These are phyloP conservation scores for Guillardia theta DNA, from an alignment of 78 protist genomes.

Conservation along the genomic window DNA sequence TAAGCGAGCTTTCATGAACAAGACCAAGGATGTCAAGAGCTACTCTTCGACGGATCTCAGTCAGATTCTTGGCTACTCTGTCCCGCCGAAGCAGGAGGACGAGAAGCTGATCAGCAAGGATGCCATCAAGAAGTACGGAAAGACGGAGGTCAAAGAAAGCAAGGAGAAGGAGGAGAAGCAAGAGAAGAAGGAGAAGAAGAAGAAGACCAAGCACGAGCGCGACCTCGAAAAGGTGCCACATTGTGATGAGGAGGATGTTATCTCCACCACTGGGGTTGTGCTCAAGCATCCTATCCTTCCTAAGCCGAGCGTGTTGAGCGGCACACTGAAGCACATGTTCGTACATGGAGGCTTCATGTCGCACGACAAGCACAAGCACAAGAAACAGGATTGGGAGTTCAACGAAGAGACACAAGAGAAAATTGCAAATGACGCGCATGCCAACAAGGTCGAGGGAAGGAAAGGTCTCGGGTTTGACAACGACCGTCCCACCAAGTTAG, in stretches of 20 bases:
- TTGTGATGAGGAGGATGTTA: too few relatives aligned
- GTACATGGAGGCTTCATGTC: background rate
- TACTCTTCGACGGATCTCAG: background rate
- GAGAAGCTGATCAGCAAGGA: background rate
- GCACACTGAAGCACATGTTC: background rate
- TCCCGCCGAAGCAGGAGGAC: background rate
- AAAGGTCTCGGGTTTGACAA: conserved; percentile 7
- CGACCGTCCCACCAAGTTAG: conserved; percentile 27
- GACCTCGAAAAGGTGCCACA: too few relatives aligned
- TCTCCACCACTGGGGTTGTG: too few relatives aligned
- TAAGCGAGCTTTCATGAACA: background rate
- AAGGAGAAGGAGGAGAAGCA: background rate
- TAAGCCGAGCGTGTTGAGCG: background rate
- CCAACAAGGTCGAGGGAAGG: background rate
- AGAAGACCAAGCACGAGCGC: background rate
- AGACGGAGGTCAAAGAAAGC: background rate
- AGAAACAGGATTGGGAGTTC: conserved; percentile 28
- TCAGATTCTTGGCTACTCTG: conserved; percentile 16
- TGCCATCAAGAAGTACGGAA: background rate
- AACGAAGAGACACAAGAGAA: conserved; percentile 4
- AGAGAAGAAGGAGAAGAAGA: background rate
- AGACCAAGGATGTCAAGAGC: conserved; percentile 4
- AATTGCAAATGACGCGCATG: background rate
- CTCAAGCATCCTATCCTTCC: too few relatives aligned
- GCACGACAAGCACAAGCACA: background rate